Conservation (phyloP, 306 rosid species). For the Quercus bicolor region DNA sequence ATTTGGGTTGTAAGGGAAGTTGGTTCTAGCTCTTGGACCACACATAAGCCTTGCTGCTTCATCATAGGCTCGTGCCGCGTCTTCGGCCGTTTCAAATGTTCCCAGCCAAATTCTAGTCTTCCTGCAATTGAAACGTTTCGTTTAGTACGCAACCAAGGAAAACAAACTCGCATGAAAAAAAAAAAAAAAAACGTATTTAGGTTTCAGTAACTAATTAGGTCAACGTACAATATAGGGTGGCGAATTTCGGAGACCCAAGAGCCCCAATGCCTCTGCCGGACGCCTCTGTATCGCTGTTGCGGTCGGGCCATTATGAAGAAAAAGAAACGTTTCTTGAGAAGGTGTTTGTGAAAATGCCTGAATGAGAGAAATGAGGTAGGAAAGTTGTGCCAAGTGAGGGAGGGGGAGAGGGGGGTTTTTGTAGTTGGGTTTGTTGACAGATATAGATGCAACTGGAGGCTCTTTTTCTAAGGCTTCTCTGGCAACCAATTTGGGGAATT, state of each 20-base stretch:
- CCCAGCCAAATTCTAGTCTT: conserved; percentile 98
- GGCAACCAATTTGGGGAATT: conserved; percentile 40
- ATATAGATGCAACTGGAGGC: conserved; percentile 11
- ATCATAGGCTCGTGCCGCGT: conserved; percentile 90
- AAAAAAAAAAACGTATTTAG: neutral
- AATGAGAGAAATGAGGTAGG: neutral
- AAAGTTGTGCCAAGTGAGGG: conserved; percentile 19
- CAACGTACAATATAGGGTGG: conserved; percentile 81
- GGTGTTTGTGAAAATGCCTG: conserved; percentile 38
- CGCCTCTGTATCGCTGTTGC: conserved; percentile 92
- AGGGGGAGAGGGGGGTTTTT: conserved; percentile 36
- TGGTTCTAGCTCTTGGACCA: conserved; percentile 80
- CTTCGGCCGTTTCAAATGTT: conserved; percentile 92
- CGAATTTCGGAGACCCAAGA: conserved; percentile 99
- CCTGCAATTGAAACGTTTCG: conserved; percentile 42
- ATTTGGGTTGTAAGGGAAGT: conserved; percentile 80
- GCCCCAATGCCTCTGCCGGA: conserved; percentile 99
- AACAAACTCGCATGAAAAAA: conserved; percentile 10
- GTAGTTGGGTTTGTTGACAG: conserved; percentile 46
- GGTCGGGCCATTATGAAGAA: conserved; percentile 73
- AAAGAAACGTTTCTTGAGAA: conserved; percentile 25
- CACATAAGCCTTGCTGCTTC: conserved; percentile 97
- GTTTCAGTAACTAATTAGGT: neutral
- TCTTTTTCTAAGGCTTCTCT: conserved; percentile 36
- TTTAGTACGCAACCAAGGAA: neutral